Base-by-base conservation (phyloP, 345 rosid species). In the Odontarrhena argentea region DNA sequence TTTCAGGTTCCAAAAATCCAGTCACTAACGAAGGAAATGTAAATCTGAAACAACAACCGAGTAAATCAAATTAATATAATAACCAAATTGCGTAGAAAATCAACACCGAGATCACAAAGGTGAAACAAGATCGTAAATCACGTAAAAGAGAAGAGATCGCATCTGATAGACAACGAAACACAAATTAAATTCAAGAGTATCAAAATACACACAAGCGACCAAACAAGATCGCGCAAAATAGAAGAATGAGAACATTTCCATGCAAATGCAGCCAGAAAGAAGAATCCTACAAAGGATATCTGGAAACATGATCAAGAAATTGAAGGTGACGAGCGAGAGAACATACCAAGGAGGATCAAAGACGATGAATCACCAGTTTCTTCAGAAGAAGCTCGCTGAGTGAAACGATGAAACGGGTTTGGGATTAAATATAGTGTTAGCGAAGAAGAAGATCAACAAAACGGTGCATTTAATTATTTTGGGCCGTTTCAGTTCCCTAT, bases 281-380 rank as follows among this genome's bases (percentile, higher is more conserved):
- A 50, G 18, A 58, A 14, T 58, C 8, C 24, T 52, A 59, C 1
- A 18, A 13, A 25, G 8, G 25, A 15, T 60, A 73, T 59, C 50
- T 18, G 9, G 15, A 64, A 8, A 4, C 41, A 12, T n/a, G 13
- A 32, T 32, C 7, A 7, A 40, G 9, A 10, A 7, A 40, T 36
- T 36, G 60, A 57, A 47, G 22, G 9, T 6, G 50, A 26, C 42
- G 67, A 51, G 49, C 30, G 6, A 50, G 44, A 18, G 44, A 60
- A 52, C 14, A 3, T 73, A 67, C 77, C 77, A 15, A 24, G 12
- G 42, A 59, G 14, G 77, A 73, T 73, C 72, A n/a, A 42, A 25
- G 13, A 44, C 6, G 54, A 49, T 65, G 76, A 72, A 41, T 43
- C 54, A 65, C 44, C 55, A 44, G 37, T 35, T 35, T 50, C 60